These are phyloP conservation scores for Suhomyces coccinellae DNA, from an alignment of 1,139 yeast genomes.

Conservation along the genomic window DNA sequence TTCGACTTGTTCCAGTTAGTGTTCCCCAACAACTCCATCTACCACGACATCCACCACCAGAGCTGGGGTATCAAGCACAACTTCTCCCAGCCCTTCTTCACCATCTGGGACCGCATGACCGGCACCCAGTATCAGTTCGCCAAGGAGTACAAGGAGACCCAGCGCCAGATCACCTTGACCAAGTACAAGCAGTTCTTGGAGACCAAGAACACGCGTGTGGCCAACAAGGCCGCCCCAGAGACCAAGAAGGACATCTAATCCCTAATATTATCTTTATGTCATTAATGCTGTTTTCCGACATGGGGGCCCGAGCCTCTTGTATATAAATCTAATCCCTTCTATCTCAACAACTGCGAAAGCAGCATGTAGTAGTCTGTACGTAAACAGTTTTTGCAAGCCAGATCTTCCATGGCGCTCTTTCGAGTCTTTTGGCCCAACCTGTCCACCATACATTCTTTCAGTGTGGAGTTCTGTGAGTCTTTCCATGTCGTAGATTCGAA, in stretches of 20 bases:
- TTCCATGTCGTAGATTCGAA: too few relatives aligned
- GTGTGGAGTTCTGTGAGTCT: too few relatives aligned
- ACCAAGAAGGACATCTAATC: constrained; percentile 13
- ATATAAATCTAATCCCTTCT: background rate
- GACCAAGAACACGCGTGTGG: constrained; percentile 28
- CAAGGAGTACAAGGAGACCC: constrained; percentile 56
- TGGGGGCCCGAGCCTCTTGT: too few relatives aligned
- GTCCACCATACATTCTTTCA: too few relatives aligned
- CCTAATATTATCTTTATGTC: background rate
- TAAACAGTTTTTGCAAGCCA: too few relatives aligned
- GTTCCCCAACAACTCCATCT: constrained; percentile 93
- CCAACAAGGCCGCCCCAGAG: background rate
- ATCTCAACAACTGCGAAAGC: too few relatives aligned
- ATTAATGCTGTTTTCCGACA: background rate
- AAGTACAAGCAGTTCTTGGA: constrained; percentile 63
- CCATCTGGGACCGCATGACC: constrained; percentile 80
- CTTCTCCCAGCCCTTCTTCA: constrained; percentile 95
- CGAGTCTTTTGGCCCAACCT: too few relatives aligned
- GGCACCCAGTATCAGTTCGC: constrained; percentile 74
- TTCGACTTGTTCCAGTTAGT: constrained; percentile 83
- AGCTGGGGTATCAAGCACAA: constrained; percentile 91
- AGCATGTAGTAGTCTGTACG: too few relatives aligned
- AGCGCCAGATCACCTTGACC: constrained; percentile 57
- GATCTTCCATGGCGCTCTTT: too few relatives aligned
- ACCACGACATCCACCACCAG: constrained; percentile 97